phyloP scores from a whole-genome alignment of 2,329 filamentous ascomycete genomes.

The Neonectria punicea region DNA sequence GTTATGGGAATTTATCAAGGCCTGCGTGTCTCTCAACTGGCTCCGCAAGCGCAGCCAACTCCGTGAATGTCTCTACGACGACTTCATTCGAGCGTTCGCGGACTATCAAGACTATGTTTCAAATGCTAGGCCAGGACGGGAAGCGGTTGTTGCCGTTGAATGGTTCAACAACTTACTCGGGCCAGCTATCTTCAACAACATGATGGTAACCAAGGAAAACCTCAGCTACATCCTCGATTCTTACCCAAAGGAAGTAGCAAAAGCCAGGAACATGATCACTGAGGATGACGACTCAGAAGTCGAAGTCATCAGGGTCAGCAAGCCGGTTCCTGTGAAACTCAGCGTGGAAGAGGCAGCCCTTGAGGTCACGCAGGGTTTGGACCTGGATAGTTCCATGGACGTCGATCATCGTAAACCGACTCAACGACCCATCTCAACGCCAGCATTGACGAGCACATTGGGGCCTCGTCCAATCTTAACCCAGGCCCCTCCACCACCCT shows the following conservation, averaged over 20 bases:
- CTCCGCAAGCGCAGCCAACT: conserved; percentile 49
- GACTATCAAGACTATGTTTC: conserved; percentile 55
- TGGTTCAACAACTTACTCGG: conserved; percentile 53
- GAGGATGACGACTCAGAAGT: conserved; percentile 16
- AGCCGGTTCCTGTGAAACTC: background rate
- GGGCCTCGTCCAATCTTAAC: conserved; percentile 19
- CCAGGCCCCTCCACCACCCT: conserved; percentile 30
- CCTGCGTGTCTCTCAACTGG: conserved; percentile 56
- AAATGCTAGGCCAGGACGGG: conserved; percentile 35
- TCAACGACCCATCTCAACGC: background rate
- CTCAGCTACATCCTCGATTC: conserved; percentile 47
- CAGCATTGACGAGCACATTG: conserved; percentile 17
- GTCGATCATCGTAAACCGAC: conserved; percentile 19
- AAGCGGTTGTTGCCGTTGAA: conserved; percentile 51
- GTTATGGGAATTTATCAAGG: conserved; percentile 55
- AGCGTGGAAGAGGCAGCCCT: background rate
- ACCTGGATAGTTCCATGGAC: conserved; percentile 31
- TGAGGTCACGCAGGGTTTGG: background rate
- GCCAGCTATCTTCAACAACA: conserved; percentile 43
- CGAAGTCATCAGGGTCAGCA: background rate
- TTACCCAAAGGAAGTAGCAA: conserved; percentile 48
- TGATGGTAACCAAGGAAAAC: conserved; percentile 50
- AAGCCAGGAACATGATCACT: conserved; percentile 30
- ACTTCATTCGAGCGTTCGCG: conserved; percentile 60
- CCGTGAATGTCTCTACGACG: conserved; percentile 60